phyloP scores from a whole-genome alignment of 805 yeast genomes.

The Candida sonorensis region DNA sequence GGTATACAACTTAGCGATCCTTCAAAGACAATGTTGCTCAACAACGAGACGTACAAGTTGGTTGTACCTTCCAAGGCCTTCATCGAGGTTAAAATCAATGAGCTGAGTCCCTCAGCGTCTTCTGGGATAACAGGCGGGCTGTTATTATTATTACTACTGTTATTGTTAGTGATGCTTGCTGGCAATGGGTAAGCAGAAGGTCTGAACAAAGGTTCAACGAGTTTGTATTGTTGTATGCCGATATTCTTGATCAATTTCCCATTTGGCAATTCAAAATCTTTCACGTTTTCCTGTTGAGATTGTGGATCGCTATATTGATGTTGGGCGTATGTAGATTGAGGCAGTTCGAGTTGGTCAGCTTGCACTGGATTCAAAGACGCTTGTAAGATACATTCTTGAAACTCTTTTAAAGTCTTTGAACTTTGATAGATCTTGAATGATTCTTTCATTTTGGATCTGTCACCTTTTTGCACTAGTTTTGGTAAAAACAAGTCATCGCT shows the following conservation, averaged over 20 bases:
- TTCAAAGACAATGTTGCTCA: constrained; percentile 47
- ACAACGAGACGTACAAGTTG: constrained; percentile 31
- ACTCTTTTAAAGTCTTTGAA: constrained; percentile 38
- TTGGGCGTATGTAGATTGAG: constrained; percentile 31
- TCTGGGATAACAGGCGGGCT: no score
- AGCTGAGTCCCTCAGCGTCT: constrained; percentile 45
- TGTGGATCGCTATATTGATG: constrained; percentile 10
- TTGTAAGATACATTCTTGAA: constrained; percentile 32
- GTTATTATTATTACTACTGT: no score
- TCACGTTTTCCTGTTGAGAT: constrained; percentile 30
- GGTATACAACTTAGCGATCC: constrained; percentile 54
- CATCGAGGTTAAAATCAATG: constrained; percentile 37
- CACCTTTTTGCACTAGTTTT: constrained; percentile 22
- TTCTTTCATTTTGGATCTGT: constrained; percentile 23
- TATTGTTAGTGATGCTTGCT: not conserved
- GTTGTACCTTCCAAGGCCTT: constrained; percentile 38
- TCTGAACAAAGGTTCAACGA: constrained; percentile 65
- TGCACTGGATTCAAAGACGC: constrained; percentile 24
- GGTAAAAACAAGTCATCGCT: constrained; percentile 24
- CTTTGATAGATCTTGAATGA: constrained; percentile 36
- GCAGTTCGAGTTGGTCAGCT: constrained; percentile 20
- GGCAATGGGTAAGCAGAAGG: constrained; percentile 31
- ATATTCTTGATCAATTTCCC: constrained; percentile 38
- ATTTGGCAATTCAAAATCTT: constrained; percentile 55
- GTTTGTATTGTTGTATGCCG: constrained; percentile 44